Base-by-base conservation (phyloP, 768 basidiomycete genomes). In the Epithele typhae region DNA sequence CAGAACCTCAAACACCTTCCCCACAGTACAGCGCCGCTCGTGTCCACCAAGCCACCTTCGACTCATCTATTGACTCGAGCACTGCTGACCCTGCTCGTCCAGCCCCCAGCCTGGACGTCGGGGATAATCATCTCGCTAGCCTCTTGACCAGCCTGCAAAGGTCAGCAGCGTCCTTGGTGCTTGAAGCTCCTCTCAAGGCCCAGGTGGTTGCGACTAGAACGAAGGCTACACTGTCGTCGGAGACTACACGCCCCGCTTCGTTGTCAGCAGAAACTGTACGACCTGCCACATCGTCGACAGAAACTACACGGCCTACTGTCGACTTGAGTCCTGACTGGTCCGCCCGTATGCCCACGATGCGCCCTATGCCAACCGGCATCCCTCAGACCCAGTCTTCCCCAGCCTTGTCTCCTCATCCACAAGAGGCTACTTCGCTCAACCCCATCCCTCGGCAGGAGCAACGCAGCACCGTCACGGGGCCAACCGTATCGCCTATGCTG, bases 121-220 rank as follows among this genome's bases (percentile, higher is more conserved):
- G 84, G 53, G 84, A 88, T 59, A 82, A 84, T 25, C 84, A 87
- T 52, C 77, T 89, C 59, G 84, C 85, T 17, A 74, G 78, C 24
- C 70, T 89, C 7, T 67, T 89, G 30, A 42, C 36, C 25, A 25
- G 18, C 5, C 53, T 49, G 12, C 38, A 39, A 2, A 45, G 45
- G 1, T 48, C 46, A 0, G 43, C 53, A 18, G 45, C 48, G 1
- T 52, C 51, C 5, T 25, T 46, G 42, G 19, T 9, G 43, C 12
- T 14, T 45, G n/a, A 41, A 37, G n/a, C 22, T 25, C n/a, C n/a
- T n/a, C n/a, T n/a, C n/a, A n/a, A n/a, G n/a, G n/a, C n/a, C n/a
- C n/a, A n/a, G n/a, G n/a, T n/a, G n/a, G n/a, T n/a, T n/a, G n/a
- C n/a, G n/a, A n/a, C n/a, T n/a, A n/a, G n/a, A n/a, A n/a, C n/a